phyloP scores from a whole-genome alignment of 2,329 filamentous ascomycete species.

The Ciborinia camelliae region DNA sequence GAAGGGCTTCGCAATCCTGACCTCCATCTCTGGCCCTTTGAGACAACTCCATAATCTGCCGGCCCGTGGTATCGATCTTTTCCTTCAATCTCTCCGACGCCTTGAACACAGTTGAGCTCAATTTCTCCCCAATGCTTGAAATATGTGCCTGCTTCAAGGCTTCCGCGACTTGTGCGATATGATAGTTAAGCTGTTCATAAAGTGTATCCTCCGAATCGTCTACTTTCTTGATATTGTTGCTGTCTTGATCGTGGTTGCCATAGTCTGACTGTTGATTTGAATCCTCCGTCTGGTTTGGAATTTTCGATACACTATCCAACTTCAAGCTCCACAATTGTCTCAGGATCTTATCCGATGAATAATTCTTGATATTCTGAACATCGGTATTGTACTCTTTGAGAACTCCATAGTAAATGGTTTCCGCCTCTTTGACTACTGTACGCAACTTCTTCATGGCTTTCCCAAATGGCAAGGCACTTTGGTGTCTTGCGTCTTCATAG shows the following conservation, averaged over 20 bases:
- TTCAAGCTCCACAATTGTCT: constrained; percentile 25
- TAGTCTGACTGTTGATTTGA: constrained; percentile 9
- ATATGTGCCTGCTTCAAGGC: constrained; percentile 17
- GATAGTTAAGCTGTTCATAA: constrained; percentile 1
- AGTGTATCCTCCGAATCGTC: constrained; percentile 7
- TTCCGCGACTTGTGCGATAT: constrained; percentile 15
- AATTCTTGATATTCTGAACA: constrained; percentile 21
- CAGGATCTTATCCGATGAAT: constrained; percentile 22
- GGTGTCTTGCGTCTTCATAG: constrained; percentile 1
- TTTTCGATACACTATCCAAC: constrained; percentile 16
- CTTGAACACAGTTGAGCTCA: constrained; percentile 17
- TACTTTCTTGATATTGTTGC: constrained; percentile 1
- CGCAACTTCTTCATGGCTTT: constrained; percentile 23
- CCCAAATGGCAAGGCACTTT: constrained; percentile 10
- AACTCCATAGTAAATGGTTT: constrained; percentile 28
- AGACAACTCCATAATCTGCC: constrained; percentile 26
- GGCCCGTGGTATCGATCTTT: constrained; percentile 22
- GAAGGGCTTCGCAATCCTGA: constrained; percentile 27
- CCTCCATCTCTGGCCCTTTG: constrained; percentile 18
- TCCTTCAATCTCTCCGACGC: constrained; percentile 23
- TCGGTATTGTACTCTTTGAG: constrained; percentile 26
- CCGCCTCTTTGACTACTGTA: constrained; percentile 24
- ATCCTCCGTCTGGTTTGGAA: constrained; percentile 2
- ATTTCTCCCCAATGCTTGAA: constrained; percentile 2
- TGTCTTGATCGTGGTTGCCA: constrained; percentile 14